Base-by-base conservation (phyloP, 2,329 filamentous ascomycete species). In the Aspergillus ustus region DNA sequence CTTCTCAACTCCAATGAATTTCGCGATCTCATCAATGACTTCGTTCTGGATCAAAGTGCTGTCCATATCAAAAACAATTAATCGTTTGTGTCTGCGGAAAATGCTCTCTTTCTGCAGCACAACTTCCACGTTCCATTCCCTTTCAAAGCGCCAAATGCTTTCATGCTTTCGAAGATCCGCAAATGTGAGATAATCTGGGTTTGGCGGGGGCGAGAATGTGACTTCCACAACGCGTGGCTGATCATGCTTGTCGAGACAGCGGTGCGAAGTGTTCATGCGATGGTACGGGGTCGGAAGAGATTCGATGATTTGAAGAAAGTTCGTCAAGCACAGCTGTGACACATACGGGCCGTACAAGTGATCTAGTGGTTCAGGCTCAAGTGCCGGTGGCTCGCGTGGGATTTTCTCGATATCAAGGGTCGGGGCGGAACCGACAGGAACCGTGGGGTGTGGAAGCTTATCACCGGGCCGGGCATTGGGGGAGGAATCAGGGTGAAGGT, bases 61-160 rank as follows among this genome's bases (percentile, higher is more conserved):
- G 80, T 99, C 95, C 95, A 99, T 99, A 77, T 99, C 95, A 73
- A 99, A 99, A 34, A 97, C 92, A 3, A 94, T 93, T 11, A 98
- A 83, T 8, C 94, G 87, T 67, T 93, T 93, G 77, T 96, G 87
- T 29, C 89, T 85, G 61, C 92, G 84, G 82, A 89, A 92, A 34
- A 94, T 82, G 31, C 82, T 85, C 72, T 94, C 91, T 45, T 78
- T 78, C 76, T 96, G 91, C 64, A 96, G 82, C 20, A 91, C 86
- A 15, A 94, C 89, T 76, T 96, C 91, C 45, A 95, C 89, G 71
- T 93, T 93, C 91, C 92, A 96, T 75, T 94, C 91, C 65, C 88
- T 86, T 83, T 96, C 92, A 71, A 96, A 96, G 19, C 88, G 85
- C 80, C 91, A 92, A 62, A 96, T 88, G 62, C 88, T 86, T 78